A percentile compares a stretch with the other conserved stretches of the same genome.
Evolutionary conservation across 495 filamentous ascomycete genomes (phyloP).

Genomic region (Mytilinidion resinicola): DNA sequence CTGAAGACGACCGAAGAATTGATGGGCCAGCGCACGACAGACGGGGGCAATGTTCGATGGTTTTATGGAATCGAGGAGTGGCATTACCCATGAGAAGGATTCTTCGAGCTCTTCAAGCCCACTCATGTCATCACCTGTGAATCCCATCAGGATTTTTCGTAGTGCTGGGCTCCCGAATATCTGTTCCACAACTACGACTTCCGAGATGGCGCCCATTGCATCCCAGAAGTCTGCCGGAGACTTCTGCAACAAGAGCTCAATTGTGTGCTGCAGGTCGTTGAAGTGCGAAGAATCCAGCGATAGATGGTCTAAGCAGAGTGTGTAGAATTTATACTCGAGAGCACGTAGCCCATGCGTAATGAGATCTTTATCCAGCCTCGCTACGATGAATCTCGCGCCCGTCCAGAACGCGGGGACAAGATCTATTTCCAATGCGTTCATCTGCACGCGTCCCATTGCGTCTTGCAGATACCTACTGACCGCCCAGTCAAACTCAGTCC

Average conservation of each 20-base stretch:
- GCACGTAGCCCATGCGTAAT: conserved; percentile 71
- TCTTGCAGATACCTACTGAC: conserved; percentile 57
- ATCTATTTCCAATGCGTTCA: conserved; percentile 37
- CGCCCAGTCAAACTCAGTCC: conserved; percentile 75
- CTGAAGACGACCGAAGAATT: conserved; percentile 64
- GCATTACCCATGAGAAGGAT: conserved; percentile 63
- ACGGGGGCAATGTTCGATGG: conserved; percentile 62
- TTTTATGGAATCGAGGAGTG: conserved; percentile 71
- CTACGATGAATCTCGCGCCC: conserved; percentile 63
- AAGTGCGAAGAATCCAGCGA: conserved; percentile 54
- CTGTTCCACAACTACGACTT: conserved; percentile 61
- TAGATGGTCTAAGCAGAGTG: conserved; percentile 69
- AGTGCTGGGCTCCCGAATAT: conserved; percentile 68
- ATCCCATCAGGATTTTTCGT: conserved; percentile 50
- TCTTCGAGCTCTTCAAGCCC: conserved; percentile 52
- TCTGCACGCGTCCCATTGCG: conserved; percentile 39
- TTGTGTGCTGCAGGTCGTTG: conserved; percentile 55
- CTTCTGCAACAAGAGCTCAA: conserved; percentile 62
- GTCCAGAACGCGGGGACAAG: conserved; percentile 66
- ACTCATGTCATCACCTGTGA: conserved; percentile 49
- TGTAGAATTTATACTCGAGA: conserved; percentile 73
- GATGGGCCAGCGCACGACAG: conserved; percentile 61
- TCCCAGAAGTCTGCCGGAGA: conserved; percentile 78
- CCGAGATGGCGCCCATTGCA: conserved; percentile 70
- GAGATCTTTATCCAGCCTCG: conserved; percentile 62